Base-by-base conservation (phyloP, 2,329 filamentous ascomycete species). In the Aureobasidium namibiae region DNA sequence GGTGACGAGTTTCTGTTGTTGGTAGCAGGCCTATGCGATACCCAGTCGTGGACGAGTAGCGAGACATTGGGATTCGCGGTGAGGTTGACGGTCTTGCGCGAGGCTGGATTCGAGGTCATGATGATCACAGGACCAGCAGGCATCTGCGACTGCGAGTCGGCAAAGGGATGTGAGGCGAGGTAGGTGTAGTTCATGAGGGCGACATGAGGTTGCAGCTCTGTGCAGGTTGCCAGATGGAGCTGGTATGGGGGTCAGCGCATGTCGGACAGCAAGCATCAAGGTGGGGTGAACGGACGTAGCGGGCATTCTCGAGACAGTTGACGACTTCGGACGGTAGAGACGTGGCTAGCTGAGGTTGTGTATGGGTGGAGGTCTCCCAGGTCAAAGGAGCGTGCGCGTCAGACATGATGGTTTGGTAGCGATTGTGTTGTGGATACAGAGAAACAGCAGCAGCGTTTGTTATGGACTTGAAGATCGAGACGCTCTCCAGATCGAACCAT, bases 121-220 rank as follows among this genome's bases (percentile, higher is more conserved):
- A 97, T 95, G 64, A 91, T 88, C n/a, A 90, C 73, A 14, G 77
- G 77, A 21, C 69, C 67, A 14, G 65, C 87, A 4, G 69, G 69
- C 16, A 71, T 67, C n/a, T 77, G 75, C 54, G 80, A 70, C 39
- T 83, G 81, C 73, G 85, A 87, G 39, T 85, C 86, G 16, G 88
- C 89, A 61, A 66, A 68, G 3, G 68, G 64, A 59, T 68, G 66
- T 23, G 65, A 64, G 4, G 81, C 85, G 23, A 99, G 87, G 76
- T 96, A 97, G 69, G 94, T 97, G 78, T 97, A 97, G 79, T 95
- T 96, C 94, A 99, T 99, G 64, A 99, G 84, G 38, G 91, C 95
- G 65, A 97, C 90, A 72, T 97, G 90, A 10, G 94, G 94, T 63
- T 85, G 80, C 68, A 94, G 88, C 65, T 88, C 81, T 66, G 85